Conservation (phyloP, 2,329 filamentous ascomycete genomes). For the Colletotrichum siamense region DNA sequence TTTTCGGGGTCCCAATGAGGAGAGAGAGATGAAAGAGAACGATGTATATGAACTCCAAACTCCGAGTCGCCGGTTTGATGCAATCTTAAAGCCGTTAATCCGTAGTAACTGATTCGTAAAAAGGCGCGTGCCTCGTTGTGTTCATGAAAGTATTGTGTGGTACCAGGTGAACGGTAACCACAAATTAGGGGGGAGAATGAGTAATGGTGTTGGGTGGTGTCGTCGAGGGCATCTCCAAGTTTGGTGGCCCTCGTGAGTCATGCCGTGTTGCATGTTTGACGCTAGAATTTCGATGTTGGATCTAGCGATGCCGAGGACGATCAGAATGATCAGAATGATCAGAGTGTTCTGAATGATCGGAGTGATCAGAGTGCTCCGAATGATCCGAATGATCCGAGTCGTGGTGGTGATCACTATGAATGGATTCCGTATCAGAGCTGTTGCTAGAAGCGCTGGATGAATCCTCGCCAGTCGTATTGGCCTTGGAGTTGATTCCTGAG, state of each 20-base stretch:
- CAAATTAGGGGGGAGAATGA: conserved; percentile 3
- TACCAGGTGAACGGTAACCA: neutral
- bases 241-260: neutral
- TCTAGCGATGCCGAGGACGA: neutral
- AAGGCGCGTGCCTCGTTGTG: conserved; percentile 9
- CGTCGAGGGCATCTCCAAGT: neutral
- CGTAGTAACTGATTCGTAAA: conserved; percentile 14
- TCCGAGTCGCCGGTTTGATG: conserved; percentile 22
- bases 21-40: conserved; percentile 2
- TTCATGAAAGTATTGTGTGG: conserved; percentile 7
- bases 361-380: neutral
- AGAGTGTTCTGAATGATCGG: neutral
- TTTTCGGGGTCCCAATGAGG: neutral
- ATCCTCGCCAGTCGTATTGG: conserved; percentile 32
- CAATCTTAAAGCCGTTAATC: conserved; percentile 23
- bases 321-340: neutral
- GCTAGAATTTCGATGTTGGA: neutral
- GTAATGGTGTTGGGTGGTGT: neutral
- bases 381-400: conserved; percentile 18
- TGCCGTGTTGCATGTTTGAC: neutral
- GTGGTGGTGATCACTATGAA: conserved; percentile 29
- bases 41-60: conserved; percentile 19
- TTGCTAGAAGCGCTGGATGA: conserved; percentile 33
- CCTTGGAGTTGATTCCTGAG: conserved; percentile 35
- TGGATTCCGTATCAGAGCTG: conserved; percentile 42